phyloP scores from a whole-genome alignment of 495 filamentous ascomycete species.

The Melanomma pulvis-pyrius region DNA sequence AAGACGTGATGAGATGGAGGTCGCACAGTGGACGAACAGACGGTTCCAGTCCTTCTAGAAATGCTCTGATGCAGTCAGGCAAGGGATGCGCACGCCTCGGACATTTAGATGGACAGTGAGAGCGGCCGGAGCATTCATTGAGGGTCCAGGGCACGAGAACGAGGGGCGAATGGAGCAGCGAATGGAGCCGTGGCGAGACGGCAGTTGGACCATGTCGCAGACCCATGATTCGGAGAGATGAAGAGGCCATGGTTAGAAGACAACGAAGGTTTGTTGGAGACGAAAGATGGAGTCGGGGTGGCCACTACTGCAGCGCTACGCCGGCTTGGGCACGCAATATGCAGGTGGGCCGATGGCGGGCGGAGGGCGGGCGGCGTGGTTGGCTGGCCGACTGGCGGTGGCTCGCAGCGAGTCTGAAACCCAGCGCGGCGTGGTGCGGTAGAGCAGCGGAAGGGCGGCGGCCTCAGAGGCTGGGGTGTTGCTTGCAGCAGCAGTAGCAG shows the following conservation, averaged over 20 bases:
- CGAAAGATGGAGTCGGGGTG: not conserved
- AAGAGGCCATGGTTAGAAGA: slow-evolving; percentile 23
- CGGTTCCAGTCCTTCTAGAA: not conserved
- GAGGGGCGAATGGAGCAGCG: not conserved
- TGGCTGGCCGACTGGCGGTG: slow-evolving; percentile 4
- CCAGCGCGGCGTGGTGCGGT: not conserved
- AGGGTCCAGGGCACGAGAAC: not conserved
- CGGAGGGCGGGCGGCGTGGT: not conserved
- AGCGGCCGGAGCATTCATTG: not conserved
- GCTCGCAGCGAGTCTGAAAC: not conserved
- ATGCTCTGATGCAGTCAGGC: not conserved
- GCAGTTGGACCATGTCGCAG: not conserved
- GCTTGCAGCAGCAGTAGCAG: slow-evolving; percentile 1
- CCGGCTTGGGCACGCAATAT: not conserved
- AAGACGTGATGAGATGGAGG: too few relatives aligned
- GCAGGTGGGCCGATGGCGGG: not conserved
- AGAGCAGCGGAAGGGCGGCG: not conserved
- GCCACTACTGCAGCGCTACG: slow-evolving; percentile 5
- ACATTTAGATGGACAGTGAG: not conserved
- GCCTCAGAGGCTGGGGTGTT: slow-evolving; percentile 5
- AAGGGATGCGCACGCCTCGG: slow-evolving; percentile 1
- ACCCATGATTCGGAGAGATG: slow-evolving; percentile 35
- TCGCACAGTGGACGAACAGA: too few relatives aligned
- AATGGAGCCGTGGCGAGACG: not conserved
- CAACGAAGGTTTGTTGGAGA: slow-evolving; percentile 23